Evolutionary conservation across 345 rosid genomes (phyloP).

Genomic region (Camelina hispida): DNA sequence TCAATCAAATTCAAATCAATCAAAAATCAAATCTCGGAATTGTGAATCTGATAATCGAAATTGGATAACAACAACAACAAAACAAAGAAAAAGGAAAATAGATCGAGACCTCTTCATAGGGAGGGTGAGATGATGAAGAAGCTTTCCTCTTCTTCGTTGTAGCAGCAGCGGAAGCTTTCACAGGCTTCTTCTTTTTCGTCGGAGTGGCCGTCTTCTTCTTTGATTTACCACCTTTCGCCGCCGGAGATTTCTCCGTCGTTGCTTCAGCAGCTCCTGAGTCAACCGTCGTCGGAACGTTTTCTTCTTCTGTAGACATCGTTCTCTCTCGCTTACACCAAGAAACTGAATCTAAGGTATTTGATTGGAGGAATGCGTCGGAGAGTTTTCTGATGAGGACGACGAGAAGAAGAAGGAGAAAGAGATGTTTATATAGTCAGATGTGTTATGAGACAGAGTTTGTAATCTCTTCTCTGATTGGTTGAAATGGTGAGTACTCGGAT

Average conservation of each 20-base stretch:
- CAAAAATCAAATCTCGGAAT: not conserved
- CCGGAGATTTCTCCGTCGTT: constrained; percentile 33
- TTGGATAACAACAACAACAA: too few species aligned
- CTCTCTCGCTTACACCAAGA: not conserved
- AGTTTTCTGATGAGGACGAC: constrained; percentile 34
- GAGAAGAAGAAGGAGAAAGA: constrained; percentile 28
- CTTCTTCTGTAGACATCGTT: constrained; percentile 41
- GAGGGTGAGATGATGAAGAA: constrained; percentile 59
- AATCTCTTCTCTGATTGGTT: constrained; percentile 60
- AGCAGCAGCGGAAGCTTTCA: constrained; percentile 30
- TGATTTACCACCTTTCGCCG: constrained; percentile 47
- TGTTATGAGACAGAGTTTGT: constrained; percentile 45
- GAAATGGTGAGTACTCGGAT: constrained; percentile 52
- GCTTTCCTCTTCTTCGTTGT: constrained; percentile 53
- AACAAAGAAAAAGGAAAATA: not conserved
- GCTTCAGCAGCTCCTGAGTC: constrained; percentile 51
- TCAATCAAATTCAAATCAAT: not conserved
- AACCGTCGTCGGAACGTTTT: constrained; percentile 43
- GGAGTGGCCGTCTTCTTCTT: constrained; percentile 55
- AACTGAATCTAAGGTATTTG: not conserved
- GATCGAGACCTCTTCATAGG: constrained; percentile 68
- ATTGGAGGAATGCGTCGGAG: constrained; percentile 16
- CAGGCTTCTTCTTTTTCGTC: constrained; percentile 46
- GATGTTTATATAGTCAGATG: constrained; percentile 61
- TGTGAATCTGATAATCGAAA: not conserved